These are phyloP conservation scores for Trichoderma sp. DNA, from an alignment of 2,329 filamentous ascomycete species.

Conservation along the genomic window DNA sequence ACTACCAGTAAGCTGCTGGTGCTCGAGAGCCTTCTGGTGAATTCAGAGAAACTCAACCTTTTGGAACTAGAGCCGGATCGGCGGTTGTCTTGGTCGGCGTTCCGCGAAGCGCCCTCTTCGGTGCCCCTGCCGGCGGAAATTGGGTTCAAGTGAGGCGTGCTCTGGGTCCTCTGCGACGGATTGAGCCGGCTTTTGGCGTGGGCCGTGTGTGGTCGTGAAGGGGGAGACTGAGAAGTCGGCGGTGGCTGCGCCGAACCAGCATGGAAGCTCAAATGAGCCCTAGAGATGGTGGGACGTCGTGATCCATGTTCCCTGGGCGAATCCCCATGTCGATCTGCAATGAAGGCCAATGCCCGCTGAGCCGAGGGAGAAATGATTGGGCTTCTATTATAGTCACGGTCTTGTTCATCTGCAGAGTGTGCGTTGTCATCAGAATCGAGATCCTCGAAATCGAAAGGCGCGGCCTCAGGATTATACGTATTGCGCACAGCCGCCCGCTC, in stretches of 20 bases:
- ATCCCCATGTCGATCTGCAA: slow-evolving; percentile 42
- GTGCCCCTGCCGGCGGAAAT: slow-evolving; percentile 28
- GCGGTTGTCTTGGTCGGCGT: slow-evolving; percentile 41
- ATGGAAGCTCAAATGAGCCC: slow-evolving; percentile 35
- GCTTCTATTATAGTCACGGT: slow-evolving; percentile 23
- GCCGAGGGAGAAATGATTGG: slow-evolving; percentile 44
- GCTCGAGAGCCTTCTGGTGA: slow-evolving; percentile 58
- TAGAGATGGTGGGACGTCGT: slow-evolving; percentile 33
- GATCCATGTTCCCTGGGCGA: slow-evolving; percentile 30
- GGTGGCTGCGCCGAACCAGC: slow-evolving; percentile 22
- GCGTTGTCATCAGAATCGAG: slow-evolving; percentile 42
- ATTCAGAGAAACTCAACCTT: slow-evolving; percentile 59
- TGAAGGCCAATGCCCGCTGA: slow-evolving; percentile 50
- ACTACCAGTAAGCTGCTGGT: slow-evolving; percentile 58
- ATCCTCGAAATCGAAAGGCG: slow-evolving; percentile 39
- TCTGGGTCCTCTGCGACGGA: slow-evolving; percentile 44
- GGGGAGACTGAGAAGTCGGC: slow-evolving; percentile 22
- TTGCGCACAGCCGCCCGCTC: slow-evolving; percentile 36
- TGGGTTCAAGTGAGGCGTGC: slow-evolving; percentile 45
- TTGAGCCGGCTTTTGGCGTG: slow-evolving; percentile 48
- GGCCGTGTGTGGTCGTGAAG: slow-evolving; percentile 51
- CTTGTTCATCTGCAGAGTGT: slow-evolving; percentile 34
- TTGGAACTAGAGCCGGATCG: slow-evolving; percentile 54
- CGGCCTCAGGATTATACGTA: slow-evolving; percentile 49
- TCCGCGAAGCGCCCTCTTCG: slow-evolving; percentile 35